Conservation (phyloP, 768 basidiomycete genomes). For the Lanmaoa rubissima region DNA sequence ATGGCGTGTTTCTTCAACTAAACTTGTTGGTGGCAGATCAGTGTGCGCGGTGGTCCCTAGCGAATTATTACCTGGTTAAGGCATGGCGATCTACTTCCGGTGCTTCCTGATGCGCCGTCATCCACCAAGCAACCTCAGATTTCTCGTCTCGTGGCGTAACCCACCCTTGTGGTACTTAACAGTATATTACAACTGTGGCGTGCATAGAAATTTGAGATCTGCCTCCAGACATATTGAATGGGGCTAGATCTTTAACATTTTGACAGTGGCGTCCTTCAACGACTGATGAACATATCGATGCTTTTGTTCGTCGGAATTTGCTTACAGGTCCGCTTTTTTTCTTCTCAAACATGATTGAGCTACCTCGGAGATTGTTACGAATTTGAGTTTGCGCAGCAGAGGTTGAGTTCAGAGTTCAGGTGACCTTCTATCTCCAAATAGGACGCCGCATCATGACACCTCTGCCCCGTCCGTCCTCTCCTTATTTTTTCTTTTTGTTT, state of each 20-base stretch:
- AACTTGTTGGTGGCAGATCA: slow-evolving; percentile 6
- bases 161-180: slow-evolving; percentile 1
- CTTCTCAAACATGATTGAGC: slow-evolving; percentile 20
- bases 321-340: slow-evolving; percentile 10
- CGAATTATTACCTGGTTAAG: slow-evolving; percentile 14
- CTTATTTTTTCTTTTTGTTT: background rate
- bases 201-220: slow-evolving; percentile 18
- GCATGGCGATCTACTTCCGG: slow-evolving; percentile 20
- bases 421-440: slow-evolving; percentile 25
- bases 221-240: slow-evolving; percentile 11
- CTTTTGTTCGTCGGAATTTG: slow-evolving; percentile 20
- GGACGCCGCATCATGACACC: slow-evolving; percentile 13
- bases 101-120: slow-evolving; percentile 23
- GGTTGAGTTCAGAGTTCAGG: slow-evolving; percentile 16
- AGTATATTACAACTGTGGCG: slow-evolving; percentile 16
- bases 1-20: background rate
- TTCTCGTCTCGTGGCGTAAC: slow-evolving; percentile 16
- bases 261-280: slow-evolving; percentile 27
- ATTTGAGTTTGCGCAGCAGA: slow-evolving; percentile 25
- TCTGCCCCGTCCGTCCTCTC: background rate
- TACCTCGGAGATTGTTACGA: slow-evolving; percentile 25
- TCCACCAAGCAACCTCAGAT: background rate
- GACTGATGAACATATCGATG: slow-evolving; percentile 15
- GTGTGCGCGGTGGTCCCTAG: background rate
- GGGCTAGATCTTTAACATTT: slow-evolving; percentile 5